phyloP scores from a whole-genome alignment of 768 basidiomycete genomes.

The Tylopilus felleus region DNA sequence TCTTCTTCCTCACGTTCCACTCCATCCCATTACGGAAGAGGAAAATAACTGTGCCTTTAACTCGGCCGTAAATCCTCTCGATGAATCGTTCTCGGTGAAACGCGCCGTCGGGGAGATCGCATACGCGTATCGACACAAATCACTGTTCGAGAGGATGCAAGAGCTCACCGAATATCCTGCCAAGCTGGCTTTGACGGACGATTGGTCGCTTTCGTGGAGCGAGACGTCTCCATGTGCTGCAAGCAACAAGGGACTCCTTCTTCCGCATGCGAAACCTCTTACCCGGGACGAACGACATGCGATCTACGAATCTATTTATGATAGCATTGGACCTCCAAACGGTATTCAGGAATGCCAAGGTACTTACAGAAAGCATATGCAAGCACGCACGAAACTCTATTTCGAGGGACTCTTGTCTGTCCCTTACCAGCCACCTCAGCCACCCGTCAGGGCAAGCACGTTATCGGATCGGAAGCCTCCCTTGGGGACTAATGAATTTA shows the following conservation, averaged over 20 bases:
- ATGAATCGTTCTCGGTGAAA: conserved; percentile 27
- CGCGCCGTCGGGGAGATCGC: conserved; percentile 29
- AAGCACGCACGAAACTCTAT: conserved; percentile 43
- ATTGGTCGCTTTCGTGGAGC: conserved; percentile 11
- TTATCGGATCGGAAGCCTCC: conserved; percentile 12
- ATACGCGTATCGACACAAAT: conserved; percentile 26
- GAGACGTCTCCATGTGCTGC: conserved; percentile 20
- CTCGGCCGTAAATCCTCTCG: conserved; percentile 17
- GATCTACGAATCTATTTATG: conserved; percentile 50
- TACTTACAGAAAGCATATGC: conserved; percentile 51
- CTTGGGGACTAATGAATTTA: conserved; percentile 26
- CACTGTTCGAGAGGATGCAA: conserved; percentile 27
- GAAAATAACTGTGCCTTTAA: conserved; percentile 13
- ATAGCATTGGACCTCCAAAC: conserved; percentile 42
- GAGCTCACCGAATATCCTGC: conserved; percentile 19
- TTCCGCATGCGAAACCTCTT: conserved; percentile 31
- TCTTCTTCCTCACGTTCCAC: conserved; percentile 13
- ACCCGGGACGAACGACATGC: conserved; percentile 45
- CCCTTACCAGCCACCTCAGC: conserved; percentile 13
- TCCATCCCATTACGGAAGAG: conserved; percentile 1
- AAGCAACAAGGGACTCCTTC: conserved; percentile 12
- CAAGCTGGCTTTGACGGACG: conserved; percentile 8
- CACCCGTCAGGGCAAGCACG: conserved; percentile 3
- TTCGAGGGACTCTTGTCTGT: conserved; percentile 40
- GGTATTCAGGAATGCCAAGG: conserved; percentile 51